Conservation (phyloP, 75 land plant species). For the Pinus tabuliformis region DNA sequence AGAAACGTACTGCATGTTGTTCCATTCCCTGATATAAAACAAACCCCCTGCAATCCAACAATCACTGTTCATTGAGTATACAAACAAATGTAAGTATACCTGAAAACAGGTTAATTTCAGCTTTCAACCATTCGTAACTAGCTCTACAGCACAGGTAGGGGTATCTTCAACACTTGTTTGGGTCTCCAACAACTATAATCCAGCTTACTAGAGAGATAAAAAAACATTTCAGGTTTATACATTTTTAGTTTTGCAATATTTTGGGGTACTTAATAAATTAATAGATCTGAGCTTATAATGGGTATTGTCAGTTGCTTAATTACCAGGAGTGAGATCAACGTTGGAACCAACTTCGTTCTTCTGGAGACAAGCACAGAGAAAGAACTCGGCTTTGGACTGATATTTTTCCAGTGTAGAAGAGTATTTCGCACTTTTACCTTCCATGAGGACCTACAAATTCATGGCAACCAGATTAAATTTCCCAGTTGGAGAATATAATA, state of each 20-base stretch:
- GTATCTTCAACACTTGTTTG: too few relatives aligned
- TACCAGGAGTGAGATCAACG: conserved; percentile 52
- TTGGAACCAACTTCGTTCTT: conserved; percentile 40
- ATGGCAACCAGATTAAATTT: neutral
- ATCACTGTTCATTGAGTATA: neutral
- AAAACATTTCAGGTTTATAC: too few relatives aligned
- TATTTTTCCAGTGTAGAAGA: conserved; percentile 27
- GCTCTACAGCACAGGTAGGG: too few relatives aligned
- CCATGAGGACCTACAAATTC: conserved; percentile 14
- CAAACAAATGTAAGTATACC: neutral
- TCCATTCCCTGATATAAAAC: conserved; percentile 71
- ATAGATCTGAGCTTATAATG: too few relatives aligned
- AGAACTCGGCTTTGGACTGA: conserved; percentile 48
- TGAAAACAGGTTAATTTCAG: neutral
- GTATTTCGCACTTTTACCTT: conserved; percentile 24
- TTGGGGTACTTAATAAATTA: too few relatives aligned
- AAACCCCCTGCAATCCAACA: conserved; percentile 51
- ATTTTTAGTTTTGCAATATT: too few relatives aligned
- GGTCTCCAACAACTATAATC: too few relatives aligned
- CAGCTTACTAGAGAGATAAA: too few relatives aligned
- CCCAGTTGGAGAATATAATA: neutral
- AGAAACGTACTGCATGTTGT: conserved; percentile 92
- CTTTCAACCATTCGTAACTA: neutral
- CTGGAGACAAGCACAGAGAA: conserved; percentile 47
- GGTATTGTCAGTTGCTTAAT: neutral